Percentiles rank a stretch among this genome's conserved stretches.
These are phyloP conservation scores for Emergomyces orientalis DNA, from an alignment of 2,329 filamentous ascomycete genomes.

Conservation along the genomic window DNA sequence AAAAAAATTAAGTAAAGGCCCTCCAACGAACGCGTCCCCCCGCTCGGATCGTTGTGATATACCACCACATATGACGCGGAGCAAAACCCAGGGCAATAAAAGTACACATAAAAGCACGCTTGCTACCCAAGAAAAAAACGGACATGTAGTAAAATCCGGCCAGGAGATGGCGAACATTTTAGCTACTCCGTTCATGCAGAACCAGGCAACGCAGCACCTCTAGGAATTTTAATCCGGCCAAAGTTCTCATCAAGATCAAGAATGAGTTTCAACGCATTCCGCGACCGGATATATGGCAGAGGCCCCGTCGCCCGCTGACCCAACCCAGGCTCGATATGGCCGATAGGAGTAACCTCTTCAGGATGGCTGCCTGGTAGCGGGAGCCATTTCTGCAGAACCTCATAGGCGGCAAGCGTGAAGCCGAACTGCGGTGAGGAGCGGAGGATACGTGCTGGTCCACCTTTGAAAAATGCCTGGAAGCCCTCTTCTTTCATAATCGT, in stretches of 20 bases:
- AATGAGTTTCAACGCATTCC: slow-evolving; percentile 92
- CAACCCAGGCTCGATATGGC: slow-evolving; percentile 54
- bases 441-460: slow-evolving; percentile 87
- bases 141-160: not conserved
- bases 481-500: slow-evolving; percentile 87
- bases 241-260: slow-evolving; percentile 91
- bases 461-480: slow-evolving; percentile 96
- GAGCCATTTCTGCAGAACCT: slow-evolving; percentile 71
- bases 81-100: not conserved
- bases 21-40: not conserved
- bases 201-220: slow-evolving; percentile 20
- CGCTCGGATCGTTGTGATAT: not conserved
- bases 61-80: not conserved
- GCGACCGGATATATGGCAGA: slow-evolving; percentile 60
- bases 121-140: not conserved
- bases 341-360: slow-evolving; percentile 46
- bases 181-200: slow-evolving; percentile 3
- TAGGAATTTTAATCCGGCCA: slow-evolving; percentile 58
- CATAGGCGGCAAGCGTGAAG: slow-evolving; percentile 92
- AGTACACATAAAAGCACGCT: slow-evolving; percentile 1
- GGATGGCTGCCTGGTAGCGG: slow-evolving; percentile 62
- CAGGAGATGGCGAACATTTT: not conserved
- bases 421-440: slow-evolving; percentile 95
- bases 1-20: too few relatives aligned
- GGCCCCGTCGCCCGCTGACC: slow-evolving; percentile 55